phyloP scores from a whole-genome alignment of 805 yeast species.

The Metschnikowia vanudenii region DNA sequence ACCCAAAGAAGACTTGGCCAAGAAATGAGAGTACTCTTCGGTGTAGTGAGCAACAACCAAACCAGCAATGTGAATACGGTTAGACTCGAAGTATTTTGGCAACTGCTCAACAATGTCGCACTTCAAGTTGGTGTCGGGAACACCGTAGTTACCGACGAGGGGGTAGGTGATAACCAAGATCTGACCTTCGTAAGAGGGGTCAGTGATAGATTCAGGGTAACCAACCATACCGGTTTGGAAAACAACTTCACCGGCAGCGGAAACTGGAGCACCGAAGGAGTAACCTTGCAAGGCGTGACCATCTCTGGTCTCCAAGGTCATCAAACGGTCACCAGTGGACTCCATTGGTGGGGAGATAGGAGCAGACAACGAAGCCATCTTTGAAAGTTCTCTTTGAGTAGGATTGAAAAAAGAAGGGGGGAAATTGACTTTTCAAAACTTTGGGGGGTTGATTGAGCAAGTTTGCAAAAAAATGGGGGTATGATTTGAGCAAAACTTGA shows the following conservation, averaged over 20 bases:
- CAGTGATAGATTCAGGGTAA: conserved; percentile 96
- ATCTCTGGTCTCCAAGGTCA: conserved; percentile 85
- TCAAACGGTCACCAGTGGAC: conserved; percentile 74
- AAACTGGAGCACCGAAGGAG: conserved; percentile 89
- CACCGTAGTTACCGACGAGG: conserved; percentile 98
- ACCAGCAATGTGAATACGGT: conserved; percentile 92
- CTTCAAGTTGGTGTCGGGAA: conserved; percentile 75
- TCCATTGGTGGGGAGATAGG: conserved; percentile 92
- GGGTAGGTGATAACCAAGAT: conserved; percentile 96
- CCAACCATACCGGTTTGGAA: conserved; percentile 99
- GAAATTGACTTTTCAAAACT: conserved; percentile 2
- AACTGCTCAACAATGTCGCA: conserved; percentile 73
- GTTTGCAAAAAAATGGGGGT: conserved; percentile 12
- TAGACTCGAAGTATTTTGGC: conserved; percentile 93
- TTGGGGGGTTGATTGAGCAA: conserved; percentile 7
- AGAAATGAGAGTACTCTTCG: conserved; percentile 89
- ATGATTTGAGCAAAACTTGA: conserved; percentile 12
- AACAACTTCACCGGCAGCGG: conserved; percentile 95
- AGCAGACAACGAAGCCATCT: conserved; percentile 53
- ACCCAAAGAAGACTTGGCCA: conserved; percentile 90
- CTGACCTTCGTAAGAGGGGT: conserved; percentile 98
- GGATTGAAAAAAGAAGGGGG: conserved; percentile 6
- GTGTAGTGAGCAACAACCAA: conserved; percentile 95
- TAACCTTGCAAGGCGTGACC: conserved; percentile 89
- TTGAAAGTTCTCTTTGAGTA: conserved; percentile 11